phyloP scores from a whole-genome alignment of 768 basidiomycete genomes.

The Calocybe indica region DNA sequence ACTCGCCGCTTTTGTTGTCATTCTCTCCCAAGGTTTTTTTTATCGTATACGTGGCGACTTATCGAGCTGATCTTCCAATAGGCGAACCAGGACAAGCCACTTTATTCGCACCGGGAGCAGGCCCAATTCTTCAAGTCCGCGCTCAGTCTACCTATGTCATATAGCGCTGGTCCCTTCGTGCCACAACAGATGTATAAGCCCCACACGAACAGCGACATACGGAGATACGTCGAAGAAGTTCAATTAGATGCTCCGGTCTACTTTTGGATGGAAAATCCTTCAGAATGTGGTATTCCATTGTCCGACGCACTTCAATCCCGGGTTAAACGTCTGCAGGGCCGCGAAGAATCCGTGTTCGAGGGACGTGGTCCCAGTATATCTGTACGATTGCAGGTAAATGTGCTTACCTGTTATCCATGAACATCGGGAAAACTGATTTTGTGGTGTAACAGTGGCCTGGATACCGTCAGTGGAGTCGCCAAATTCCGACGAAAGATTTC shows the following conservation, averaged over 20 bases:
- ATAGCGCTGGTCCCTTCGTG: conserved; percentile 43
- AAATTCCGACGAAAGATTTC: conserved; percentile 81
- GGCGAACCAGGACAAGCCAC: too few species aligned
- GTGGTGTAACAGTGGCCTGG: conserved; percentile 62
- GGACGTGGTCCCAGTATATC: conserved; percentile 76
- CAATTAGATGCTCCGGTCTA: conserved; percentile 57
- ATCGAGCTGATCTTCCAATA: too few species aligned
- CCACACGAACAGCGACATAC: conserved; percentile 69
- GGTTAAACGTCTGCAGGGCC: conserved; percentile 46
- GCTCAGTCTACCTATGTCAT: conserved; percentile 26
- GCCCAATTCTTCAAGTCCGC: conserved; percentile 38
- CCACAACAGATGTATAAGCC: conserved; percentile 73
- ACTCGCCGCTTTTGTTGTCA: too few species aligned
- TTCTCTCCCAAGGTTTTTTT: too few species aligned
- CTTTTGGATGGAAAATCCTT: conserved; percentile 49
- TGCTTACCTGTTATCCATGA: neutral
- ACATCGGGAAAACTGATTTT: neutral
- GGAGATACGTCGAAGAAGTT: conserved; percentile 72
- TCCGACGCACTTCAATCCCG: conserved; percentile 58
- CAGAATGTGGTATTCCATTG: conserved; percentile 56
- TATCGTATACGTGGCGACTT: too few species aligned
- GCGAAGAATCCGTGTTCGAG: conserved; percentile 64
- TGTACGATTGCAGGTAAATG: conserved; percentile 64
- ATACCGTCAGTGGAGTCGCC: conserved; percentile 70
- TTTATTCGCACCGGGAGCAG: conserved; percentile 37